Conservation (phyloP, 495 filamentous ascomycete genomes). For the Tuber calosporum region DNA sequence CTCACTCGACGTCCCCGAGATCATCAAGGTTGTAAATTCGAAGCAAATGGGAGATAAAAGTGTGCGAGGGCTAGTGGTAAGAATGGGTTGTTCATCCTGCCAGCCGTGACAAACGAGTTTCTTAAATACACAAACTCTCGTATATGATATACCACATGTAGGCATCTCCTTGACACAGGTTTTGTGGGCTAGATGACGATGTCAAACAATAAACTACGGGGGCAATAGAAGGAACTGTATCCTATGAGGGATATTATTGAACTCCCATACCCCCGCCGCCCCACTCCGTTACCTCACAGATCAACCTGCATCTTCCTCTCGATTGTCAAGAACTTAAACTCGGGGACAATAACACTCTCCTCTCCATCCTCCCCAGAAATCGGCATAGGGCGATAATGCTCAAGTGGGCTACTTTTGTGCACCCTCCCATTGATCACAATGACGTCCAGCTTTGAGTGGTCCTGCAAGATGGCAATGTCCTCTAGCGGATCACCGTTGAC, state of each 20-base stretch:
- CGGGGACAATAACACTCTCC: background rate
- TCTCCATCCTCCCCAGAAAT: background rate
- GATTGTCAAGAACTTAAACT: background rate
- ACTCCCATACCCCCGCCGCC: background rate
- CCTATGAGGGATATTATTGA: background rate
- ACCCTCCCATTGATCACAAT: constrained; percentile 50
- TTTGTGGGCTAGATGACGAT: background rate
- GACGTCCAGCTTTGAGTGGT: constrained; percentile 43
- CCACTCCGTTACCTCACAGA: background rate
- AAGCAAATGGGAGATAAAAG: background rate
- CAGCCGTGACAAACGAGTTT: background rate
- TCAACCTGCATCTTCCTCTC: background rate
- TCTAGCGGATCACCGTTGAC: constrained; percentile 50
- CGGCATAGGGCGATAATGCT: constrained; percentile 32
- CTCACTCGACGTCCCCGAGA: background rate
- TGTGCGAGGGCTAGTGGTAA: background rate
- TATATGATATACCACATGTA: background rate
- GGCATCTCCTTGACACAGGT: background rate
- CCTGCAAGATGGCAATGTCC: constrained; percentile 47
- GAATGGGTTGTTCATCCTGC: background rate
- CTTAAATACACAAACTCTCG: background rate
- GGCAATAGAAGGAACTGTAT: background rate
- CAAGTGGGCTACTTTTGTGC: constrained; percentile 45
- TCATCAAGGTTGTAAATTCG: background rate
- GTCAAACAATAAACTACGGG: background rate